Evolutionary conservation across 2,329 filamentous ascomycete species (phyloP).

Genomic region (Hypomyces rosellus): DNA sequence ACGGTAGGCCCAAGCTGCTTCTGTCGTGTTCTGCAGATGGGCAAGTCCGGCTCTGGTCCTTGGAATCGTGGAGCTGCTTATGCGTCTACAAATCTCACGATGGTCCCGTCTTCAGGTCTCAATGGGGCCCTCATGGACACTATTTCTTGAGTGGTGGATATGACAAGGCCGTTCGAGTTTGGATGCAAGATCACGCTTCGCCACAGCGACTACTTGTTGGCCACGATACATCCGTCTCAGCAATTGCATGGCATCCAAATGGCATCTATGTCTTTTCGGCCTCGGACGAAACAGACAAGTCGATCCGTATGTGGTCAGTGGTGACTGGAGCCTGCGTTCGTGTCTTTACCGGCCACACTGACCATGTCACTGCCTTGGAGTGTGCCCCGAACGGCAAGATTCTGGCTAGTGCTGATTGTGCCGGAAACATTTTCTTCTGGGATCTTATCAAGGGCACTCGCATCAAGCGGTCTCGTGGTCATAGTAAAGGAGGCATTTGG

Average conservation of each 20-base stretch:
- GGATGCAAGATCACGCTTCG: constrained; percentile 88
- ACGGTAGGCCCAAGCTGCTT: constrained; percentile 64
- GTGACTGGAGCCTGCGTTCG: constrained; percentile 79
- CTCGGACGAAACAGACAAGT: constrained; percentile 77
- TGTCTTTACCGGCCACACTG: constrained; percentile 85
- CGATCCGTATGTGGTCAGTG: constrained; percentile 96
- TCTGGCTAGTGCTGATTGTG: constrained; percentile 82
- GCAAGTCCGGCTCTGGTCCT: constrained; percentile 84
- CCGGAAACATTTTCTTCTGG: constrained; percentile 91
- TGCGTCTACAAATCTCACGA: constrained; percentile 93
- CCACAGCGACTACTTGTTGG: constrained; percentile 83
- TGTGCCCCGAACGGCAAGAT: constrained; percentile 84
- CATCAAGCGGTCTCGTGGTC: constrained; percentile 88
- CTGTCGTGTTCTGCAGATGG: constrained; percentile 84
- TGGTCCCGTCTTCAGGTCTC: constrained; percentile 79
- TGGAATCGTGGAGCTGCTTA: constrained; percentile 86
- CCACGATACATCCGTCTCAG: constrained; percentile 88
- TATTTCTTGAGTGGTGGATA: constrained; percentile 87
- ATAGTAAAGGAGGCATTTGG: constrained; percentile 90
- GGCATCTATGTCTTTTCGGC: constrained; percentile 90
- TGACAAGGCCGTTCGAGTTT: constrained; percentile 85
- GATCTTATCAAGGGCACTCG: constrained; percentile 79
- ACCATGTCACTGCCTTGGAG: constrained; percentile 77
- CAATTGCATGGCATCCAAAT: constrained; percentile 91
- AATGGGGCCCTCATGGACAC: constrained; percentile 89